Base-by-base conservation (phyloP, 148 eudicot species). In the Amaranthus palmeri region DNA sequence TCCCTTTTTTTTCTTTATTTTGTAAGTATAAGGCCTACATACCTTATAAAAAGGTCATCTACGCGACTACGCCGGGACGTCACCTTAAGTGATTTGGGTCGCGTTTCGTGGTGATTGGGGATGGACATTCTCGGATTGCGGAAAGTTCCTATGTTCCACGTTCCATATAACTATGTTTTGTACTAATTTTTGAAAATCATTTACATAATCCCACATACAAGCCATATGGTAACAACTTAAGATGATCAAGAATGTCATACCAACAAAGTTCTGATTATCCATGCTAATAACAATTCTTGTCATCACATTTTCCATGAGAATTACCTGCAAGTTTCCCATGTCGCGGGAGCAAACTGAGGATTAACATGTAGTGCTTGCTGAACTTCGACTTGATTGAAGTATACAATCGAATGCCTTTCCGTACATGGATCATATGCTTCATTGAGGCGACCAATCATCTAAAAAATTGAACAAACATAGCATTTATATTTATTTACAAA, bases 261-360 rank as follows among this genome's bases (percentile, higher is more conserved):
- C 25, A 58, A 46, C 15, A 42, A 63, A 13, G n/a, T 8, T 50
- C 46, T 44, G 53, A n/a, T 44, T 54, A 64, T 63, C 10, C 54
- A 65, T 47, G 56, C 57, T 47, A 72, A 71, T 17, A 11, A 65
- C 5, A 40, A 64, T 46, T 48, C 4, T 25, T 25, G 55, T 79
- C 49, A 62, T 61, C 71, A 18, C 40, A 69, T 41, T 49, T 68
- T 53, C 14, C 36, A 0, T 10, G 51, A 50, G 56, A 54, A 43
- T 58, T 83, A 95, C 98, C 91, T 95, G 97, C 98, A 95, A 49
- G 97, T 88, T 67, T 88, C 92, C 98, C 98, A 95, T 72, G 76
- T 85, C 47, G 76, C 75, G 67, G 96, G 88, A 74, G 93, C 84
- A 25, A 73, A 73, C 76, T 73, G 76, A 55, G 83, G 86, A 69